These are phyloP conservation scores for Capsicum baccatum DNA, from an alignment of 257 asterid genomes.

Conservation along the genomic window DNA sequence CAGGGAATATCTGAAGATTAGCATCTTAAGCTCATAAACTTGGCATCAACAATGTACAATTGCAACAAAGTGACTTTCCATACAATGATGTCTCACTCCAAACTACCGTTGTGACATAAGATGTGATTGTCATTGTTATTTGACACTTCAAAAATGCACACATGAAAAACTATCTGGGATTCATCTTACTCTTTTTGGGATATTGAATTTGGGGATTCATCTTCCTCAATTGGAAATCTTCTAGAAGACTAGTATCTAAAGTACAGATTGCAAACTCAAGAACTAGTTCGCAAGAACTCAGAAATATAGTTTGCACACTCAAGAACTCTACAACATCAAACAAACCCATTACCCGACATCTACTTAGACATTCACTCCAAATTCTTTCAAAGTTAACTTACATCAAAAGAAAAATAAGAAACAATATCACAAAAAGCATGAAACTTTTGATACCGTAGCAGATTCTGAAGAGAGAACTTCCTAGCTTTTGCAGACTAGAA, in stretches of 20 bases:
- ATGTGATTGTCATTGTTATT: background rate
- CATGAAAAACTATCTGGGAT: background rate
- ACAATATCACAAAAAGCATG: background rate
- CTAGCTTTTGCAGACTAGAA: background rate
- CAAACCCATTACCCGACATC: background rate
- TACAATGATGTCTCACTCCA: background rate
- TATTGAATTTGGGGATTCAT: background rate
- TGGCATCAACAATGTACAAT: background rate
- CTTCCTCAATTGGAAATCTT: too few relatives aligned
- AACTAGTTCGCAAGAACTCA: too few relatives aligned
- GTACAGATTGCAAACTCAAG: too few relatives aligned
- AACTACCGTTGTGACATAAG: background rate
- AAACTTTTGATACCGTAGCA: background rate
- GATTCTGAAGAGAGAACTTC: background rate
- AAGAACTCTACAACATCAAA: background rate
- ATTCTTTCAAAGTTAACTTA: background rate
- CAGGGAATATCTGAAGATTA: background rate
- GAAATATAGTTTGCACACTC: background rate
- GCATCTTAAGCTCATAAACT: background rate
- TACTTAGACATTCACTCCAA: background rate
- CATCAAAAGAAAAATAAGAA: background rate
- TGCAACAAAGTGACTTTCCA: background rate
- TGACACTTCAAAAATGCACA: background rate
- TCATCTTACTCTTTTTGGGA: background rate
- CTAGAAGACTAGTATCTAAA: too few relatives aligned